Percentiles rank a stretch among this genome's conserved stretches.
Evolutionary conservation across 208 protist genomes (phyloP).

Genomic region (Leptomonas seymouri): DNA sequence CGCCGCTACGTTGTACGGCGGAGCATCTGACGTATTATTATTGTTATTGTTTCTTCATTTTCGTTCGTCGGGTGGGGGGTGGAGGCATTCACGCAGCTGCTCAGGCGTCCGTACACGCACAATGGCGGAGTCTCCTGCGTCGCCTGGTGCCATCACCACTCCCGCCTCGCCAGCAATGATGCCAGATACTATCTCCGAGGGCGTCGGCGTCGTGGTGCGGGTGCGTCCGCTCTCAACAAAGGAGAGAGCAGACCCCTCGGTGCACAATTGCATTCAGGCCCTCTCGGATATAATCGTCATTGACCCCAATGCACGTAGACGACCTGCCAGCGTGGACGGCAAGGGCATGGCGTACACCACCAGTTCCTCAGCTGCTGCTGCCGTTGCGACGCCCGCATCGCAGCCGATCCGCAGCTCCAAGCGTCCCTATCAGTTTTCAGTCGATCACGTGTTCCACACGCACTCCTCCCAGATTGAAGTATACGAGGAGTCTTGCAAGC

Average conservation of each 20-base stretch:
- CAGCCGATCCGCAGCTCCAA: conserved; percentile 12
- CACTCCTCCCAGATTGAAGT: conserved; percentile 76
- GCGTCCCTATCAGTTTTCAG: conserved; percentile 66
- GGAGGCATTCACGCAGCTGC: neutral
- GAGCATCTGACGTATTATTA: no score
- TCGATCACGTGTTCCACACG: conserved; percentile 71
- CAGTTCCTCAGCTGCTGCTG: neutral
- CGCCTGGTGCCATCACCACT: neutral
- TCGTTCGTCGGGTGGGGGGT: no score
- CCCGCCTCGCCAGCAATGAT: neutral
- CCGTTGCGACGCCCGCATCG: neutral
- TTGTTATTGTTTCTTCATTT: conserved; percentile 13
- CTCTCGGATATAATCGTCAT: conserved; percentile 70
- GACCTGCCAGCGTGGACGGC: neutral
- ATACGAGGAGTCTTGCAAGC: conserved; percentile 64
- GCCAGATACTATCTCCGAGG: conserved; percentile 12
- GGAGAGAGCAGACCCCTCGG: conserved; percentile 63
- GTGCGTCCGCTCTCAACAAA: conserved; percentile 72
- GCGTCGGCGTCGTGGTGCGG: conserved; percentile 67
- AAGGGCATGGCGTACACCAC: neutral
- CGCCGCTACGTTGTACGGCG: no score
- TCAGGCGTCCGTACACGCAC: neutral
- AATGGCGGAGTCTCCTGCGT: conserved; percentile 3
- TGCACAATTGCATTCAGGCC: conserved; percentile 67
- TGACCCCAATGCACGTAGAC: conserved; percentile 26